These are phyloP conservation scores for Pelargonium fulgidum DNA, from an alignment of 441 rosid species.

Conservation along the genomic window DNA sequence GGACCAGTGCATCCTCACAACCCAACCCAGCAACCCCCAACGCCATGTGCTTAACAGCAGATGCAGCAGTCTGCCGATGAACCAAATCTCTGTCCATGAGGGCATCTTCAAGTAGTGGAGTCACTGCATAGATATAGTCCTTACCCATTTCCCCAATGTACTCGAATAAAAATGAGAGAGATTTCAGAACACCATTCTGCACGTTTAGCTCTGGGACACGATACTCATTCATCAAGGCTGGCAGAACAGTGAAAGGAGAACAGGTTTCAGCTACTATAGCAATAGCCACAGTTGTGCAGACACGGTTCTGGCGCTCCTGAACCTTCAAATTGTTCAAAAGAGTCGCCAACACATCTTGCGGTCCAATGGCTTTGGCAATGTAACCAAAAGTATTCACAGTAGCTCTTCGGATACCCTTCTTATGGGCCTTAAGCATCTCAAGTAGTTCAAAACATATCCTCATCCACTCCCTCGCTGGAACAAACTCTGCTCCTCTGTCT, in stretches of 20 bases:
- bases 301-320: conserved; percentile 98
- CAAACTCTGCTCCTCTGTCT: conserved; percentile 96
- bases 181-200: conserved; percentile 93
- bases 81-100: conserved; percentile 96
- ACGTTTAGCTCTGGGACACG: conserved; percentile 94
- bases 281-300: conserved; percentile 93
- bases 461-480: conserved; percentile 98
- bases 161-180: conserved; percentile 88
- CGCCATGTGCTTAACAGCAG: conserved; percentile 97
- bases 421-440: conserved; percentile 98
- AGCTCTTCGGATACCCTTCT: conserved; percentile 93
- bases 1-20: conserved; percentile 93
- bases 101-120: conserved; percentile 93
- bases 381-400: conserved; percentile 95
- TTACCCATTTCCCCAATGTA: conserved; percentile 99
- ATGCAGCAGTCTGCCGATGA: conserved; percentile 96
- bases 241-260: conserved; percentile 91
- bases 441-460: conserved; percentile 94
- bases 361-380: conserved; percentile 97
- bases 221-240: conserved; percentile 92
- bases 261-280: conserved; percentile 97
- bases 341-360: conserved; percentile 98
- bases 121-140: conserved; percentile 94
- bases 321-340: conserved; percentile 91
- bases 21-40: conserved; percentile 95